phyloP scores from a whole-genome alignment of 2,329 filamentous ascomycete genomes.

The Arthrobotrys sphaeroides region DNA sequence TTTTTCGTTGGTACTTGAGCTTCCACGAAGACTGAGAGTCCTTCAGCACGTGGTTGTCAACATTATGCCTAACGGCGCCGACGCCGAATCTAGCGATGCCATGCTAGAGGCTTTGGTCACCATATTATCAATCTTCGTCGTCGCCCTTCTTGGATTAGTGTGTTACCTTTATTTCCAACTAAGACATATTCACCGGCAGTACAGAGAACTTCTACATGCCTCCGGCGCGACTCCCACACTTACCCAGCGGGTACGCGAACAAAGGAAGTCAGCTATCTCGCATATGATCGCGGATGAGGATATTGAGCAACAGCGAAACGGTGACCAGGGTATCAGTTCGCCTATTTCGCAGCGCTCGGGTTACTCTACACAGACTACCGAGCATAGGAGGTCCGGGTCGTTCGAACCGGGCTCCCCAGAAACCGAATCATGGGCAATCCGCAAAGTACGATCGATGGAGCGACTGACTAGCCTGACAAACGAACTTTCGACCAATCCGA shows the following conservation, averaged over 20 bases:
- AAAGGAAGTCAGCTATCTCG: slow-evolving; percentile 15
- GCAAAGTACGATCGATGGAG: slow-evolving; percentile 47
- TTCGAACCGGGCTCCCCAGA: neutral
- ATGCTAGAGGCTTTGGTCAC: slow-evolving; percentile 14
- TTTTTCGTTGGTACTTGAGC: neutral
- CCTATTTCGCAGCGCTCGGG: neutral
- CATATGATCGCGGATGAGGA: neutral
- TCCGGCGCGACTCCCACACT: neutral
- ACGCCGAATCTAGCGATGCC: neutral
- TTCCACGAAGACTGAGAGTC: neutral
- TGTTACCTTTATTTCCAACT: slow-evolving; percentile 23
- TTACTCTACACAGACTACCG: neutral
- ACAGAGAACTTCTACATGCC: neutral
- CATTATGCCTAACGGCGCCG: slow-evolving; percentile 2
- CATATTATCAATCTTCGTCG: slow-evolving; percentile 17
- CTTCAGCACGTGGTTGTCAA: neutral
- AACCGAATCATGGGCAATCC: slow-evolving; percentile 37
- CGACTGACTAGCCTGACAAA: slow-evolving; percentile 37
- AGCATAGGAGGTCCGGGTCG: neutral
- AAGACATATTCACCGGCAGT: slow-evolving; percentile 11
- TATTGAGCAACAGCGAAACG: neutral
- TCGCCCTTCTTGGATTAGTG: slow-evolving; percentile 3
- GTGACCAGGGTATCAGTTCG: neutral
- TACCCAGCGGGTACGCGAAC: neutral
- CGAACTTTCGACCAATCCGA: slow-evolving; percentile 30